These are phyloP conservation scores for Termitomyces sp. DNA, from an alignment of 768 basidiomycete species.

Conservation along the genomic window DNA sequence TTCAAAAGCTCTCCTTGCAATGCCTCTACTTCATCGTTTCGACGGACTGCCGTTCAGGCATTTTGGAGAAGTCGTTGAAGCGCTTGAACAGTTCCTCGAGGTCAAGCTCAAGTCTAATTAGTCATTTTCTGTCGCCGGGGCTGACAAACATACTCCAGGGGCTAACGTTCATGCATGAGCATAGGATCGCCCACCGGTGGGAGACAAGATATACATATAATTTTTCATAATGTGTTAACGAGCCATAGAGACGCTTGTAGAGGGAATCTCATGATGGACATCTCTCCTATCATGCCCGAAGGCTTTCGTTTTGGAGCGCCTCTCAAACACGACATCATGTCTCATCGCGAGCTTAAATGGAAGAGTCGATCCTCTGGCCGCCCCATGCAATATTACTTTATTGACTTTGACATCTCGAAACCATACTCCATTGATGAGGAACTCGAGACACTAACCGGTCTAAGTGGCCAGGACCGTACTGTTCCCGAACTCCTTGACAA, in stretches of 20 bases:
- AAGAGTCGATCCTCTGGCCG: constrained; percentile 8
- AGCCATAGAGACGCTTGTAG: background rate
- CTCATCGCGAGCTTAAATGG: background rate
- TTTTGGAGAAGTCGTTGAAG: background rate
- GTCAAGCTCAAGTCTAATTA: background rate
- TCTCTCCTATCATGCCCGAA: background rate
- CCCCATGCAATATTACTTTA: constrained; percentile 7
- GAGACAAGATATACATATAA: background rate
- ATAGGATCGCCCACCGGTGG: constrained; percentile 2
- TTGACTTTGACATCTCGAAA: constrained; percentile 5
- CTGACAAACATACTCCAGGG: background rate
- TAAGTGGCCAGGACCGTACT: constrained; percentile 3
- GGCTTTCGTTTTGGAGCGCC: background rate
- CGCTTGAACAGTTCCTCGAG: background rate
- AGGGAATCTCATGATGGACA: constrained; percentile 7
- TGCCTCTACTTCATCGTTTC: background rate
- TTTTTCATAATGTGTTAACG: background rate
- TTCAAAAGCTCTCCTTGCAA: background rate
- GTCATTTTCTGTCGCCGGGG: background rate
- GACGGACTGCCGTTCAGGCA: background rate
- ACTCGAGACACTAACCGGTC: background rate
- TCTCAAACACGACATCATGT: background rate
- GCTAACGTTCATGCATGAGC: constrained; percentile 3
- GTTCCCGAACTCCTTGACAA: constrained; percentile 4
- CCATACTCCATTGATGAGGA: background rate